phyloP scores from a whole-genome alignment of 768 basidiomycete species.

The Leucocoprinus sp. region DNA sequence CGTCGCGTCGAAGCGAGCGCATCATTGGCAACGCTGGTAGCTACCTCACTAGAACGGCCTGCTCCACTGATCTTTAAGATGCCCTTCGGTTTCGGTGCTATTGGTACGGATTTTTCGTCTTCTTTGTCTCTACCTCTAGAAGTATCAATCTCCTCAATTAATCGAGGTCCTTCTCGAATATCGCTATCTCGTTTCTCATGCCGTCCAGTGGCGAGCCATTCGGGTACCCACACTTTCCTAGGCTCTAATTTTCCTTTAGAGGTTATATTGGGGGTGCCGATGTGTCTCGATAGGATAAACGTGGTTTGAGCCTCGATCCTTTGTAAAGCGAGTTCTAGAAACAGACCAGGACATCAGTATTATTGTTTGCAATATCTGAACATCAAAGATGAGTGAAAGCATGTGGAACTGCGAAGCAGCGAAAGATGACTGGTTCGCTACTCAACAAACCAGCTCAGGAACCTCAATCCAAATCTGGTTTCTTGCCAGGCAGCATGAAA shows the following conservation, averaged over 20 bases:
- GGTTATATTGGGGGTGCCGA: constrained; percentile 68
- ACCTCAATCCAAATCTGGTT: neutral
- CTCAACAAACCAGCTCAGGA: neutral
- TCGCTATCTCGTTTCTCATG: neutral
- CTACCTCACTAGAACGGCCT: constrained; percentile 6
- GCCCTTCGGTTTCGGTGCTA: constrained; percentile 24
- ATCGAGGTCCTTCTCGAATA: constrained; percentile 18
- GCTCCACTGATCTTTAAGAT: constrained; percentile 32
- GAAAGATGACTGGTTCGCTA: neutral
- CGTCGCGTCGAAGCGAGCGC: neutral
- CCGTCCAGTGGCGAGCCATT: constrained; percentile 24
- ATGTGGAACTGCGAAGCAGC: neutral
- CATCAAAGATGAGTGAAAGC: neutral
- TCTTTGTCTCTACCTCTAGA: constrained; percentile 5
- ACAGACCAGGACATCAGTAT: neutral
- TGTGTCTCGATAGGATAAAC: constrained; percentile 56
- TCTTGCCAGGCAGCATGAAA: neutral
- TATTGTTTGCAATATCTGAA: neutral
- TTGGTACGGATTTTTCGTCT: constrained; percentile 2
- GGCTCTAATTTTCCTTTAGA: constrained; percentile 63
- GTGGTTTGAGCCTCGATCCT: constrained; percentile 55
- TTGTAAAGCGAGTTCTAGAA: constrained; percentile 58
- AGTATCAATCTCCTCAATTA: constrained; percentile 38
- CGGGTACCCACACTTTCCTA: constrained; percentile 50
- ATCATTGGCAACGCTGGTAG: constrained; percentile 13